Conservation (phyloP, 2,329 filamentous ascomycete genomes). For the Elsinoe batatas region DNA sequence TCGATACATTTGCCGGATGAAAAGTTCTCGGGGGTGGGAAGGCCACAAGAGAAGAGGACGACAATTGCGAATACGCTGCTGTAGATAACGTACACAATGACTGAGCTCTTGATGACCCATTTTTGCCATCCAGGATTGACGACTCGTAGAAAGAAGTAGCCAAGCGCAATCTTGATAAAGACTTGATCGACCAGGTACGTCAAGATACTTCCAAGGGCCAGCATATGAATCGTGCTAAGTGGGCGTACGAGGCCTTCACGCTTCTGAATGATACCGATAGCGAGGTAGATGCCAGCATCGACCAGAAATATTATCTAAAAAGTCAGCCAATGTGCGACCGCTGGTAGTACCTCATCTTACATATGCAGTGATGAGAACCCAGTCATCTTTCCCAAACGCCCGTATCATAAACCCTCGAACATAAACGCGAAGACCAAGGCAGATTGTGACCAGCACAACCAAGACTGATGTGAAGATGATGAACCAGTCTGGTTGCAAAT, state of each 20-base stretch:
- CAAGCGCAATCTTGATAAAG: constrained; percentile 16
- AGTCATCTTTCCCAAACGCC: constrained; percentile 16
- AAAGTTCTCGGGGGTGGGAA: constrained; percentile 4
- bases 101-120: constrained; percentile 11
- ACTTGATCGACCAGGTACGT: constrained; percentile 14
- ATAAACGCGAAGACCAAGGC: constrained; percentile 12
- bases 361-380: constrained; percentile 6
- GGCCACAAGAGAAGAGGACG: constrained; percentile 14
- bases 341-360: not conserved
- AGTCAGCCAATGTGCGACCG: no score
- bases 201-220: constrained; percentile 8
- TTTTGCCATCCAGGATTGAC: constrained; percentile 14
- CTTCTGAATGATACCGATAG: constrained; percentile 10
- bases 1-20: constrained; percentile 13
- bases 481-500: constrained; percentile 10
- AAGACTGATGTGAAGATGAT: constrained; percentile 10
- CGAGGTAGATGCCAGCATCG: constrained; percentile 9
- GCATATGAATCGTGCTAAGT: constrained; percentile 1
- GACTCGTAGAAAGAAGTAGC: constrained; percentile 16
- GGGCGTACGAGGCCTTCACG: constrained; percentile 9
- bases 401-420: constrained; percentile 12
- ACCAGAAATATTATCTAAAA: constrained; percentile 12
- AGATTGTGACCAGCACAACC: constrained; percentile 11
- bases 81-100: constrained; percentile 11
- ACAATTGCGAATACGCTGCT: constrained; percentile 13